Conservation (phyloP, 164 flowering plant species). For the Stephania cephalantha region DNA sequence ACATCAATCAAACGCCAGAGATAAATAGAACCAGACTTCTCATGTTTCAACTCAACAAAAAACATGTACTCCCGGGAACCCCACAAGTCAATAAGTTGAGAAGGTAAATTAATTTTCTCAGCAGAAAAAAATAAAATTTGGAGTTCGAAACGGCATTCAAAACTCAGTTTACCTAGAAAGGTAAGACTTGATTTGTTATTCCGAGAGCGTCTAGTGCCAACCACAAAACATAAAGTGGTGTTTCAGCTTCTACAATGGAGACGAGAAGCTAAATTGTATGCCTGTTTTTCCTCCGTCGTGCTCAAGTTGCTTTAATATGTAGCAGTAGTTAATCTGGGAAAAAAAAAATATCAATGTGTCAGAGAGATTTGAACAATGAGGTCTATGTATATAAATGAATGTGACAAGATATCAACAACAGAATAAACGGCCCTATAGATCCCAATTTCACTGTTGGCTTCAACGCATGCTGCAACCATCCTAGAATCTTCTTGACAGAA, state of each 20-base stretch:
- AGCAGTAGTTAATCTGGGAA: conserved; percentile 77
- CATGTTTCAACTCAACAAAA: background rate
- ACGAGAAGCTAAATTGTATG: conserved; percentile 72
- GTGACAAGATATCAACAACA: background rate
- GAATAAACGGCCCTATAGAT: background rate
- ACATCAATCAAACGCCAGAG: too few species aligned
- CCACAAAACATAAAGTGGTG: background rate
- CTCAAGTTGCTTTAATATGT: conserved; percentile 58
- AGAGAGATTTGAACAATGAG: background rate
- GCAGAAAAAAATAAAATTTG: background rate
- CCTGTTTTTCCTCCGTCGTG: conserved; percentile 78
- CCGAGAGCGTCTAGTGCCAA: background rate
- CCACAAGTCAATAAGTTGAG: background rate
- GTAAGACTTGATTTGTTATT: background rate
- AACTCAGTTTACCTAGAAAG: conserved; percentile 1
- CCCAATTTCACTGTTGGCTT: background rate
- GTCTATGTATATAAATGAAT: background rate
- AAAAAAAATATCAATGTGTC: conserved; percentile 7
- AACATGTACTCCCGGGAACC: background rate
- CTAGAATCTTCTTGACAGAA: background rate
- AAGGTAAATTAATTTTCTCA: background rate
- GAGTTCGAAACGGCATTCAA: conserved; percentile 1
- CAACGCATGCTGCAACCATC: background rate
- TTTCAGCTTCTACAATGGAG: conserved; percentile 32
- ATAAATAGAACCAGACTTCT: too few species aligned